A percentile compares a stretch with the other conserved stretches of the same genome.
phyloP scores from a whole-genome alignment of 1,139 yeast genomes.

The Spencermartinsiella ligniputridi region DNA sequence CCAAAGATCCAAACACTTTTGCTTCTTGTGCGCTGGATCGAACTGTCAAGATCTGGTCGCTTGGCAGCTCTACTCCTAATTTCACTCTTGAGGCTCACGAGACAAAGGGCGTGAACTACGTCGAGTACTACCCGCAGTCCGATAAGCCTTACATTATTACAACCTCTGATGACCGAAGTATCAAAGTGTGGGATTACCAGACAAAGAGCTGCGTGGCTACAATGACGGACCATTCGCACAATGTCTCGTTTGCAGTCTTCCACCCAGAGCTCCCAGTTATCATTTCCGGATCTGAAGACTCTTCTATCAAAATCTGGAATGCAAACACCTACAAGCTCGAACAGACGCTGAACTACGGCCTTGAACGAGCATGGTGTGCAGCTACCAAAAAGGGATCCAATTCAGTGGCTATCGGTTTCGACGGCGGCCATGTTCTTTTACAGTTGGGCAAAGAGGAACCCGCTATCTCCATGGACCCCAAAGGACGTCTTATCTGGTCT shows the following conservation, averaged over 20 bases:
- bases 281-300: conserved; percentile 84
- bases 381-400: conserved; percentile 73
- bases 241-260: conserved; percentile 94
- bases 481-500: conserved; percentile 87
- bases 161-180: conserved; percentile 85
- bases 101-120: conserved; percentile 89
- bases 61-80: conserved; percentile 86
- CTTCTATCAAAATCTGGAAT: conserved; percentile 92
- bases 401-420: conserved; percentile 87
- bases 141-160: conserved; percentile 96
- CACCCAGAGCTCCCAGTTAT: conserved; percentile 93
- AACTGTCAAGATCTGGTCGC: conserved; percentile 94
- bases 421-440: conserved; percentile 83
- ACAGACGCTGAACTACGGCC: conserved; percentile 82
- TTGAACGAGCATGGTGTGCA: conserved; percentile 97
- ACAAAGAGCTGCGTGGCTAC: conserved; percentile 94
- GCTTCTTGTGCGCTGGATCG: conserved; percentile 96
- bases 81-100: conserved; percentile 90
- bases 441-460: conserved; percentile 95
- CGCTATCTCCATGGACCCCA: conserved; percentile 84
- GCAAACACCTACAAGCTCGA: conserved; percentile 82
- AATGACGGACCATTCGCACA: conserved; percentile 86
- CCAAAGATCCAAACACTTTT: conserved; percentile 95
- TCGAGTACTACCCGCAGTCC: conserved; percentile 93
- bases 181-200: conserved; percentile 96